Base-by-base conservation (phyloP, 2,329 filamentous ascomycete species). In the Passalora sequoiae region DNA sequence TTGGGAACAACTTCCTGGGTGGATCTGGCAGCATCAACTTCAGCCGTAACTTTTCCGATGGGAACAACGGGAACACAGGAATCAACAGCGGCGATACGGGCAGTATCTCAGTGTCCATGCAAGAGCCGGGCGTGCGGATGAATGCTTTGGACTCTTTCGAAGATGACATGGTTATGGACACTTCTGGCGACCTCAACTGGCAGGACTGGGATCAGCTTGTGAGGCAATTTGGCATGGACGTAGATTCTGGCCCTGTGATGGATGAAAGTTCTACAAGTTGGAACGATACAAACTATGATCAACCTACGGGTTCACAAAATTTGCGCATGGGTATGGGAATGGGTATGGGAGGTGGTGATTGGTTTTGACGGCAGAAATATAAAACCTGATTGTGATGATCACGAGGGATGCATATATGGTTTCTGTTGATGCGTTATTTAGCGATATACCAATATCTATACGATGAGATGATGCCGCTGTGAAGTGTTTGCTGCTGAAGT, bases 161-260 rank as follows among this genome's bases (percentile, higher is more conserved):
- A 6, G 40, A 60, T 30, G 46, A 56, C 45, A 39, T 35, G 0
- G 46, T 61, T 12, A 60, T 68, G 50, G 67, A 68, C 16, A 62
- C 63, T 4, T 63, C 60, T 1, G 62, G 59, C 9, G 67, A 63
- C 24, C 43, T 73, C 49, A 67, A 73, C 38, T 74, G 71, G 71
- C 63, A 69, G 29, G 66, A 62, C 27, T 74, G 69, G 68, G 70
- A 73, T 32, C 67, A 72, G 50, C 60, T 74, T 44, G 69, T 73
- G 2, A 58, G 59, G 19, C 66, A 73, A 43, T 73, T 69, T 43
- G 69, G 67, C 5, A 66, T 68, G 53, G 67, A 72, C n/a, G 59
- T 65, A 3, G 62, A 65, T 35, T 44, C 48, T 10, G 48, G 44
- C 15, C 44, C 45, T 31, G 31, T 30, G 7, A 17, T 40, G 12